Base-by-base conservation (phyloP, 805 yeast species). In the Wickerhamomyces silvicola region DNA sequence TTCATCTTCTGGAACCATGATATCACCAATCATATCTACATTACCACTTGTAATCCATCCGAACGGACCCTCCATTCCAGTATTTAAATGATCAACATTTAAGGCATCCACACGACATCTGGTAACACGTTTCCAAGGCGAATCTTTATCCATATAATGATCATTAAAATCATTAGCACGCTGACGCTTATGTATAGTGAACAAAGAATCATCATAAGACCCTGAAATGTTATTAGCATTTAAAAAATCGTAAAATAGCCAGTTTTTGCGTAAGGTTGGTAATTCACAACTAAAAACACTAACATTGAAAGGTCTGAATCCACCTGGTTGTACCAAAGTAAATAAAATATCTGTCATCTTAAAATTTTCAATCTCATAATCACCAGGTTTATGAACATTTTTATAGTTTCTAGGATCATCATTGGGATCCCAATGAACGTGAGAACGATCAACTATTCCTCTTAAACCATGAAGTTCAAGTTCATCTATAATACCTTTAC, bases 1-100 rank as follows among this genome's bases (percentile, higher is more conserved):
- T 21, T 73, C 71, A 32, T 74, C 78, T 28, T 74, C 72, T 0
- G 95, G 94, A 3, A 87, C 77, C 69, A 79, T 74, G 12, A 90
- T 75, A 51, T 92, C 97, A 7, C 96, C 97, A 41, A 85, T 62
- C 78, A 92, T 80, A 56, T 92, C 97, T 15, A 90, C 97, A 31
- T 77, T 77, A 10, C 99, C 98, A 39, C 74, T 70, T 6, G 85
- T 77, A 35, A 92, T 90, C 99, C 99, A 92, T 6, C 97, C 97
- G 57, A 92, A 86, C 10, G 97, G 95, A 0, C 99, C 98, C 33
- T 78, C 78, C 36, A 84, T 70, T 0, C 97, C 97, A 2, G 84
- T 74, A 52, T 92, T 92, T 36, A 92, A 60, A 57, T 92, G 97
- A 45, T 90, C 95, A 23, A 92, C 72, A 50, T 77, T 79, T 34